Conservation (phyloP, 1,284 basidiomycete species). For the Ceratobasidium papillatum region DNA sequence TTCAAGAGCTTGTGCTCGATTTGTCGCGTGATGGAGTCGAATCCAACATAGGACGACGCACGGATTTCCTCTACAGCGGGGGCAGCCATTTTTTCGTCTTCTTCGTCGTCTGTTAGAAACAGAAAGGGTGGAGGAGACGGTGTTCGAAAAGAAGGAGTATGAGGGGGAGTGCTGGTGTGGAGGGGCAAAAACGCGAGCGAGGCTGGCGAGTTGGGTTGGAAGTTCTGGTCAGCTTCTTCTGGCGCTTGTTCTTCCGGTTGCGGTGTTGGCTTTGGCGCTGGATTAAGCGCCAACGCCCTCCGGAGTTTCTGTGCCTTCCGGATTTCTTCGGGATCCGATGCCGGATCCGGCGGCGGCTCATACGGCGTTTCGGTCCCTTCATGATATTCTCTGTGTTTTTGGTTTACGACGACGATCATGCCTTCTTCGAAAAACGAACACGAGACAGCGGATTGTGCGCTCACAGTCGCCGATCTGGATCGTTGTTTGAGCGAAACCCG, state of each 20-base stretch:
- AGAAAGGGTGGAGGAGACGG: neutral
- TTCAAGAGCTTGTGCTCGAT: slow-evolving; percentile 99
- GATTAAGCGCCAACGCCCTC: slow-evolving; percentile 31
- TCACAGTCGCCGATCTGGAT: neutral
- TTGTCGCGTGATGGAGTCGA: slow-evolving; percentile 95
- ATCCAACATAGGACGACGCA: slow-evolving; percentile 89
- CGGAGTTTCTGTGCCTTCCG: slow-evolving; percentile 37
- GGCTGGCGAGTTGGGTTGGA: slow-evolving; percentile 26
- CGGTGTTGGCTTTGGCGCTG: slow-evolving; percentile 19
- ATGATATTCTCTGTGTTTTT: slow-evolving; percentile 21
- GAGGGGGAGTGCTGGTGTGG: slow-evolving; percentile 36
- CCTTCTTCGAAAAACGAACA: slow-evolving; percentile 40
- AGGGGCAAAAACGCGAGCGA: slow-evolving; percentile 39
- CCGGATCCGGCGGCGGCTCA: slow-evolving; percentile 27
- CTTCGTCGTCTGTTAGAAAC: slow-evolving; percentile 17
- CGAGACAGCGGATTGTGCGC: slow-evolving; percentile 2
- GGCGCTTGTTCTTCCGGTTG: slow-evolving; percentile 24
- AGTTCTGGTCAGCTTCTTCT: slow-evolving; percentile 21
- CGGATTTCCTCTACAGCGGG: slow-evolving; percentile 76
- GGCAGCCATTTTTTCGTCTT: slow-evolving; percentile 51
- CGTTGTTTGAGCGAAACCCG: slow-evolving; percentile 25
- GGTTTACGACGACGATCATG: slow-evolving; percentile 38
- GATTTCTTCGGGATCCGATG: slow-evolving; percentile 16
- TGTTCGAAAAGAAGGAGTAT: slow-evolving; percentile 9
- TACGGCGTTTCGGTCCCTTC: slow-evolving; percentile 29